Evolutionary conservation across 805 yeast genomes (phyloP).

Genomic region (Ogataea polymorpha): DNA sequence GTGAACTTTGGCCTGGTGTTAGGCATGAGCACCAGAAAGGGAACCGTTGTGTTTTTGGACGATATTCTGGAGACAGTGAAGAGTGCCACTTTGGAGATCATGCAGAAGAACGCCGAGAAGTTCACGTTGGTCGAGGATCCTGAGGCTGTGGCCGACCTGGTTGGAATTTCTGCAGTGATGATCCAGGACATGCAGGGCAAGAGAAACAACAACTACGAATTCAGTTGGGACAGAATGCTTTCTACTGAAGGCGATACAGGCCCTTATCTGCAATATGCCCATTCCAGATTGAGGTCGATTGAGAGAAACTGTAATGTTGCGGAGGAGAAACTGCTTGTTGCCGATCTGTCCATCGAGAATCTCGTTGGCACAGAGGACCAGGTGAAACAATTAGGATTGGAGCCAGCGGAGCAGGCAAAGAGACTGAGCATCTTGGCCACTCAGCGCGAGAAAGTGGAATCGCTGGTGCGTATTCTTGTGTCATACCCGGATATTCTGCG

Average conservation of each 20-base stretch:
- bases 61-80: slow-evolving; percentile 90
- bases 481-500: slow-evolving; percentile 90
- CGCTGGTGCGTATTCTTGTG: slow-evolving; percentile 72
- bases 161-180: slow-evolving; percentile 97
- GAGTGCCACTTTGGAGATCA: slow-evolving; percentile 92
- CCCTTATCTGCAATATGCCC: slow-evolving; percentile 97
- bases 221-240: slow-evolving; percentile 97
- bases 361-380: slow-evolving; percentile 30
- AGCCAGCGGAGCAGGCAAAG: slow-evolving; percentile 30
- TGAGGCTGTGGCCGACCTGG: slow-evolving; percentile 88
- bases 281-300: slow-evolving; percentile 92
- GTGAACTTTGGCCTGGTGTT: slow-evolving; percentile 96
- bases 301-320: slow-evolving; percentile 74
- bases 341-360: slow-evolving; percentile 31
- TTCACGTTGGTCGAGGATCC: slow-evolving; percentile 93
- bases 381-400: slow-evolving; percentile 21
- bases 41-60: slow-evolving; percentile 97
- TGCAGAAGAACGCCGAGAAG: slow-evolving; percentile 87
- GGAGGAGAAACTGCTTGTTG: slow-evolving; percentile 24
- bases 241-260: slow-evolving; percentile 99
- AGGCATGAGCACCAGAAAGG: slow-evolving; percentile 98
- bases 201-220: slow-evolving; percentile 92
- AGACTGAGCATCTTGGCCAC: slow-evolving; percentile 28
- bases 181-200: slow-evolving; percentile 98
- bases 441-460: slow-evolving; percentile 37